Evolutionary conservation across 768 basidiomycete genomes (phyloP).

Genomic region (Trametes punicea): DNA sequence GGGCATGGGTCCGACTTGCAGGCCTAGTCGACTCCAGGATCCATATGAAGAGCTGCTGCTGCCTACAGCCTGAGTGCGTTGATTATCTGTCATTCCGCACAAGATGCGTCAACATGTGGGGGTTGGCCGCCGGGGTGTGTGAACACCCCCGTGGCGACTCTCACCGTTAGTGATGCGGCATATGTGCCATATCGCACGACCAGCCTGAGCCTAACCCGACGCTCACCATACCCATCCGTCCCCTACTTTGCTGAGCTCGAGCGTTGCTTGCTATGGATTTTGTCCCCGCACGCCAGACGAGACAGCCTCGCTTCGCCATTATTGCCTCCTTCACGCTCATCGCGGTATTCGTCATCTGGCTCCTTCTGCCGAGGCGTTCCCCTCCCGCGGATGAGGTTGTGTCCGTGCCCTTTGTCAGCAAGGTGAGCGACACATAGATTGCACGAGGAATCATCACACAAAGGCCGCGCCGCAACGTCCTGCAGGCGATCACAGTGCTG

Average conservation of each 20-base stretch:
- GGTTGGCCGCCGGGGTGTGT: no score
- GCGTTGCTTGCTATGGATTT: slow-evolving; percentile 6
- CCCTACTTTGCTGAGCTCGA: no score
- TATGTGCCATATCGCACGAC: no score
- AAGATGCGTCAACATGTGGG: no score
- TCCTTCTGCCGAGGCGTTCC: slow-evolving; percentile 13
- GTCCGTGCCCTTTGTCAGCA: slow-evolving; percentile 16
- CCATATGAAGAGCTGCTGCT: neutral
- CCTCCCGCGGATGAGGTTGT: slow-evolving; percentile 3
- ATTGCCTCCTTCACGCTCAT: slow-evolving; percentile 22
- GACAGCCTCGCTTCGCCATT: slow-evolving; percentile 21
- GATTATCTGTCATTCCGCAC: no score
- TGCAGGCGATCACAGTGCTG: slow-evolving; percentile 58
- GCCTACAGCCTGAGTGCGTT: no score
- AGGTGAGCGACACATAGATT: neutral
- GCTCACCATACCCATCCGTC: neutral
- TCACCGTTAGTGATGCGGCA: no score
- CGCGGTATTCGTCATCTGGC: slow-evolving; percentile 23
- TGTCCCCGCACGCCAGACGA: slow-evolving; percentile 10
- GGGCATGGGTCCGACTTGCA: no score
- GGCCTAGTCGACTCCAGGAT: no score
- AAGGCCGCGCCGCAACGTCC: neutral
- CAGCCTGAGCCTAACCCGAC: no score
- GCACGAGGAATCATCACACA: no score
- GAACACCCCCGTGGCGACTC: no score